Evolutionary conservation across 2,329 filamentous ascomycete species (phyloP).

Genomic region (Cladosporium oxysporum): DNA sequence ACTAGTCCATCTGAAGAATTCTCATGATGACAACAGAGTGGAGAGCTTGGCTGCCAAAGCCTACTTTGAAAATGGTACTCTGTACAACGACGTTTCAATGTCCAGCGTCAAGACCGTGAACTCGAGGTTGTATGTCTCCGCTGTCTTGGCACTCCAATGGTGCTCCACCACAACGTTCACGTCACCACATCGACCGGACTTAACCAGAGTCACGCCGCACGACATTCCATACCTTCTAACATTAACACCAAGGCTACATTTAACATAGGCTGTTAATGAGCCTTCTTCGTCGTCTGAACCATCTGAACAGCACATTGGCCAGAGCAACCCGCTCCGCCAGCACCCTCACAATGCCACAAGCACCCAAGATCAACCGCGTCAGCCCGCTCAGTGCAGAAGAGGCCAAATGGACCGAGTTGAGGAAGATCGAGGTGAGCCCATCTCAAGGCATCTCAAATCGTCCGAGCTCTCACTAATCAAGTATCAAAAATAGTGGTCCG

Average conservation of each 20-base stretch:
- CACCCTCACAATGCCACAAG: slow-evolving; percentile 37
- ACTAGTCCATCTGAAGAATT: too few relatives aligned
- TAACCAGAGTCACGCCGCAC: background rate
- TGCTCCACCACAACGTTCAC: background rate
- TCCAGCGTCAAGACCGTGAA: background rate
- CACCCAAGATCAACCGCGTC: slow-evolving; percentile 50
- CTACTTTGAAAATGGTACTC: background rate
- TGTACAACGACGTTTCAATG: background rate
- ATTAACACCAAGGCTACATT: background rate
- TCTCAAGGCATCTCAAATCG: background rate
- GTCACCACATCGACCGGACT: background rate
- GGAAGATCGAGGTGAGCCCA: slow-evolving; percentile 48
- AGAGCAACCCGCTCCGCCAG: slow-evolving; percentile 6
- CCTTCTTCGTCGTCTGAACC: background rate
- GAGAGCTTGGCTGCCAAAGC: background rate
- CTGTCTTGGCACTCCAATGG: background rate
- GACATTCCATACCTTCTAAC: background rate
- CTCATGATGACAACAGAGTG: too few relatives aligned
- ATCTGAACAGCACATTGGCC: slow-evolving; percentile 3
- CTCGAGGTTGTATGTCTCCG: background rate
- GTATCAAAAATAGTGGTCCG: slow-evolving; percentile 37
- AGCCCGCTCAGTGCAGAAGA: slow-evolving; percentile 53
- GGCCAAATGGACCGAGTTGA: slow-evolving; percentile 59
- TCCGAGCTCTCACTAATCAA: background rate
- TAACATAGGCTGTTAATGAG: background rate